Evolutionary conservation across 495 filamentous ascomycete genomes (phyloP).

Genomic region (Amniculicola lignicola): DNA sequence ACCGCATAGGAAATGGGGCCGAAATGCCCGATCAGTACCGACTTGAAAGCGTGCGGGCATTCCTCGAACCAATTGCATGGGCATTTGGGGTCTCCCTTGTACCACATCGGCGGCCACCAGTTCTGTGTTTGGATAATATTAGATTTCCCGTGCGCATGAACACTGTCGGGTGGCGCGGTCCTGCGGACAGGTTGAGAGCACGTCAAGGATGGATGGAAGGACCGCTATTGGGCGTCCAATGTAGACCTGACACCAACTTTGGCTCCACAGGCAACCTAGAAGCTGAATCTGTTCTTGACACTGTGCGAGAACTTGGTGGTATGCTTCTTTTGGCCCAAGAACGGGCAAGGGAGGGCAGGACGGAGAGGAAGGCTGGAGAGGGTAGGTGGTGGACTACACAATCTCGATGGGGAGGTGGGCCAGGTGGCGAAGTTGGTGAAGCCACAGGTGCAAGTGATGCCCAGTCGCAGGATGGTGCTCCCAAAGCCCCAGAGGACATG

Average conservation of each 20-base stretch:
- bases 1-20: constrained; percentile 59
- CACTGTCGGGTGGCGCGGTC: constrained; percentile 62
- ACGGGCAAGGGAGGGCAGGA: constrained; percentile 65
- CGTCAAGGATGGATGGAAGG: constrained; percentile 73
- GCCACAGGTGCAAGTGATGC: constrained; percentile 46
- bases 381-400: constrained; percentile 76
- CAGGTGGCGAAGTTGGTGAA: constrained; percentile 44
- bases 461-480: constrained; percentile 30
- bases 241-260: constrained; percentile 59
- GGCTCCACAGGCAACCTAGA: constrained; percentile 33
- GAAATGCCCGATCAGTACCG: constrained; percentile 77
- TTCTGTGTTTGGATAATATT: constrained; percentile 43
- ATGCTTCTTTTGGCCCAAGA: constrained; percentile 80
- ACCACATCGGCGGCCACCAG: constrained; percentile 37
- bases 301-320: constrained; percentile 66
- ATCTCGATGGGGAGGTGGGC: constrained; percentile 67
- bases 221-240: constrained; percentile 58
- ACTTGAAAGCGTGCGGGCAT: constrained; percentile 63
- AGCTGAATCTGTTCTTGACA: constrained; percentile 46
- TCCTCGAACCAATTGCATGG: constrained; percentile 77
- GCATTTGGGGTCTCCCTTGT: constrained; percentile 73
- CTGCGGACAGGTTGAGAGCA: constrained; percentile 64
- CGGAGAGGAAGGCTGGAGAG: constrained; percentile 63
- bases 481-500: constrained; percentile 31
- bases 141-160: constrained; percentile 53